Evolutionary conservation across 1,284 basidiomycete species (phyloP), one percentile per base, ranked within the genome.

Genomic region (Tilletia setariae): DNA sequence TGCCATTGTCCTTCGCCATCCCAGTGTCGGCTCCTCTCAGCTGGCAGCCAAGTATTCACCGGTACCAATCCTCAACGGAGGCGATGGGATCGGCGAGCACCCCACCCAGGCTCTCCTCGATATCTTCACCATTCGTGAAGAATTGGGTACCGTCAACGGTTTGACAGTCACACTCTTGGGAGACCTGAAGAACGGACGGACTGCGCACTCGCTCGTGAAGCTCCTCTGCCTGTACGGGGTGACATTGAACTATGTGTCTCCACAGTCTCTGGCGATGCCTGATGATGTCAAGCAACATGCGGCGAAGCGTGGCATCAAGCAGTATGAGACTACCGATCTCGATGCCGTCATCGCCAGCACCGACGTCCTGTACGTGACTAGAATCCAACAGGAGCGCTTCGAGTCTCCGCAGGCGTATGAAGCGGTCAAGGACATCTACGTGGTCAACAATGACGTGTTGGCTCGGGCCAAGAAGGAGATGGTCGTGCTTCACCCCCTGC

Each of bases 401-500:
- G 86, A 87, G 71, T 90, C 84, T 77, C 88, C 90, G 72, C 86
- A 86, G 40, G 94, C 94, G 82, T 98, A 93, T 90, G 87, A 90
- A 73, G 86, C 89, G 62, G 93, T 98, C 79, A 96, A 94, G 86
- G 91, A 95, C 83, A 89, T 90, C 62, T 98, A 96, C 83, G 86
- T 93, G 53, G 89, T 99, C 71, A 92, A 98, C 84, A 95, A 98
- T 81, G 92, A 94, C 28, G 88, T 96, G 23, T 86, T 98, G 47
- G 89, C 91, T 30, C 87, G 91, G 68, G 94, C 94, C 32, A 98
- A 98, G 86, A 90, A 93, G 75, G 91, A 92, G 67, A 93, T 95
- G 88, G 97, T 98, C 73, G 94, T 98, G 73, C 94, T 99, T 91
- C 96, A 98, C 84, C 96, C 96, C 19, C 86, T 99, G 59, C 96